Percentiles rank a stretch among this genome's conserved stretches.
These are phyloP conservation scores for Ganoderma lucidum DNA, from an alignment of 1,284 basidiomycete genomes.

Conservation along the genomic window DNA sequence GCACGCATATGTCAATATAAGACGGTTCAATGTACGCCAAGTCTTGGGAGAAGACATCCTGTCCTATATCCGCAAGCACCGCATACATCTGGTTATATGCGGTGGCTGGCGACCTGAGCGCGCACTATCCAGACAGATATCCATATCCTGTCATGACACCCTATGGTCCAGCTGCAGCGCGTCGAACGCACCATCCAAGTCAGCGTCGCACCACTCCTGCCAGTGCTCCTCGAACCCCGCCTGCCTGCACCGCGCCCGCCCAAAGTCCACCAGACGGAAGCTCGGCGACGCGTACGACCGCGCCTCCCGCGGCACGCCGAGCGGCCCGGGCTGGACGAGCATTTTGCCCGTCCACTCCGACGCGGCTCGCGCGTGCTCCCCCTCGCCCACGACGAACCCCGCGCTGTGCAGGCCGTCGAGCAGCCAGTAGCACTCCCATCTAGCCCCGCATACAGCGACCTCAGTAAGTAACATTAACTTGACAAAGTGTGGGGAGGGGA, in stretches of 20 bases:
- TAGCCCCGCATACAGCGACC: conserved; percentile 24
- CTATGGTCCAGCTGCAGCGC: conserved; percentile 5
- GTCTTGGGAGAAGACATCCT: background rate
- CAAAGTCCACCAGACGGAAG: conserved; percentile 61
- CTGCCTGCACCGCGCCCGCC: conserved; percentile 26
- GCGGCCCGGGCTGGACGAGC: conserved; percentile 51
- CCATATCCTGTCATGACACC: background rate
- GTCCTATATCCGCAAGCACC: background rate
- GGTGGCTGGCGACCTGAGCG: background rate
- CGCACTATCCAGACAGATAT: background rate
- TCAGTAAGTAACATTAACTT: background rate
- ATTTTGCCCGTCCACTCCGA: conserved; percentile 50
- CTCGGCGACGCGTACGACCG: conserved; percentile 39
- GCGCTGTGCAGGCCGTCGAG: conserved; percentile 48
- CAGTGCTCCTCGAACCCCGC: conserved; percentile 7
- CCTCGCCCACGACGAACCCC: conserved; percentile 37
- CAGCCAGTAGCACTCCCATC: conserved; percentile 48
- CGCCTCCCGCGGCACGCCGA: conserved; percentile 40
- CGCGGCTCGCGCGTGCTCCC: conserved; percentile 40
- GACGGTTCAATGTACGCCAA: background rate
- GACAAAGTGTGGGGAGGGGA: conserved; percentile 8
- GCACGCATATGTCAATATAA: background rate
- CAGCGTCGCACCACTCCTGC: conserved; percentile 11
- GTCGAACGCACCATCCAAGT: conserved; percentile 6
- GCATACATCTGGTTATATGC: background rate